Evolutionary conservation across 2,329 filamentous ascomycete genomes (phyloP).

Genomic region (Xylaria sp.): DNA sequence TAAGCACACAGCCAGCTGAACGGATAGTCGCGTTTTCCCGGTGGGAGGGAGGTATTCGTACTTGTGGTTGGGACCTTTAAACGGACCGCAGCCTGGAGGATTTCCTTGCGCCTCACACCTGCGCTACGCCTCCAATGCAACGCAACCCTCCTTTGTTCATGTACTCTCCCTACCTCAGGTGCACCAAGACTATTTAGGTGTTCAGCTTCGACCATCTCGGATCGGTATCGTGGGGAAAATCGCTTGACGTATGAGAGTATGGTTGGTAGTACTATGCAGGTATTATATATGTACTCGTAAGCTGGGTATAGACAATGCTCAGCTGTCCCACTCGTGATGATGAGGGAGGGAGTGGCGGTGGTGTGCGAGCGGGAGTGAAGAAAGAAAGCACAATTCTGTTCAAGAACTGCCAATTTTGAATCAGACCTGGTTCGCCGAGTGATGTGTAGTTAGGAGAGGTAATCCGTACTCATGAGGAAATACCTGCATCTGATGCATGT

Average conservation of each 20-base stretch:
- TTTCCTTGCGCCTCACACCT: not conserved
- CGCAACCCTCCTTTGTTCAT: not conserved
- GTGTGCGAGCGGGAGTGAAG: not conserved
- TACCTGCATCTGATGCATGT: not conserved
- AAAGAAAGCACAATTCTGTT: not conserved
- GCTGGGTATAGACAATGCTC: not conserved
- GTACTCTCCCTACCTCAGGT: not conserved
- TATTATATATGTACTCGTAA: not conserved
- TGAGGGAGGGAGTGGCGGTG: not conserved
- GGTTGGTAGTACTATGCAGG: not conserved
- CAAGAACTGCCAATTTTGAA: not conserved
- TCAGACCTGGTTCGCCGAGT: not conserved
- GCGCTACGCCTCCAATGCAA: not conserved
- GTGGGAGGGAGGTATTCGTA: not conserved
- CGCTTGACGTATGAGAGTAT: not conserved
- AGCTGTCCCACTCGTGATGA: not conserved
- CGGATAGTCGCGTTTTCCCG: not conserved
- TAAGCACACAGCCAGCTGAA: constrained; percentile 1
- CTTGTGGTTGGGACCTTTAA: not conserved
- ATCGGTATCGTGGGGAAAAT: not conserved
- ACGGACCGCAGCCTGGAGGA: not conserved
- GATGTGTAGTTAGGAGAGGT: not conserved
- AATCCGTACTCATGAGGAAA: no score
- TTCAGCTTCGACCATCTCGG: not conserved
- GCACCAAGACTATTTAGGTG: no score